A percentile compares a stretch with the other conserved stretches of the same genome.
phyloP scores from a whole-genome alignment of 441 rosid genomes.

The Gossypium lobatum region DNA sequence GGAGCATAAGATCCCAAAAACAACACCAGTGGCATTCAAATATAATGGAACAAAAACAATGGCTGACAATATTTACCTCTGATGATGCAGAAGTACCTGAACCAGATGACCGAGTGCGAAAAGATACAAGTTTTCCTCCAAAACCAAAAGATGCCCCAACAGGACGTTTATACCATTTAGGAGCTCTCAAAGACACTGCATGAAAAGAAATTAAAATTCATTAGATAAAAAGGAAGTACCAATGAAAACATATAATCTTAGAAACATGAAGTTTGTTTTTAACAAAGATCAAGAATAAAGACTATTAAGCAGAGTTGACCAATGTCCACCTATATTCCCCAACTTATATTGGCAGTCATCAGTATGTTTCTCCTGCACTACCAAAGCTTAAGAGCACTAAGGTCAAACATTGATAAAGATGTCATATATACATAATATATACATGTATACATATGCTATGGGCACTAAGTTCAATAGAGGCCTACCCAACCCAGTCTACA shows the following conservation, averaged over 20 bases:
- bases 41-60: neutral
- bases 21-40: neutral
- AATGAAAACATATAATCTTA: neutral
- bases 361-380: conserved; percentile 3
- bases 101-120: conserved; percentile 44
- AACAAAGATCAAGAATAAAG: neutral
- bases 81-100: conserved; percentile 47
- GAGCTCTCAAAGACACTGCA: conserved; percentile 78
- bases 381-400: neutral
- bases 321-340: neutral
- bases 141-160: conserved; percentile 97
- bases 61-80: neutral
- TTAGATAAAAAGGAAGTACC: neutral
- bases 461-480: neutral
- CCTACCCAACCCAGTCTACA: neutral
- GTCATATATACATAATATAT: neutral
- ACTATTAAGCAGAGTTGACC: neutral
- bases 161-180: conserved; percentile 94
- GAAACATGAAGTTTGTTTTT: neutral
- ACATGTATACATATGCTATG: neutral
- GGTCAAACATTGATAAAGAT: neutral
- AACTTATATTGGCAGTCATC: neutral
- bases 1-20: conserved; percentile 17
- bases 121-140: conserved; percentile 97
- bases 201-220: neutral